Conservation (phyloP, 306 rosid species). For the Myrica gale region DNA sequence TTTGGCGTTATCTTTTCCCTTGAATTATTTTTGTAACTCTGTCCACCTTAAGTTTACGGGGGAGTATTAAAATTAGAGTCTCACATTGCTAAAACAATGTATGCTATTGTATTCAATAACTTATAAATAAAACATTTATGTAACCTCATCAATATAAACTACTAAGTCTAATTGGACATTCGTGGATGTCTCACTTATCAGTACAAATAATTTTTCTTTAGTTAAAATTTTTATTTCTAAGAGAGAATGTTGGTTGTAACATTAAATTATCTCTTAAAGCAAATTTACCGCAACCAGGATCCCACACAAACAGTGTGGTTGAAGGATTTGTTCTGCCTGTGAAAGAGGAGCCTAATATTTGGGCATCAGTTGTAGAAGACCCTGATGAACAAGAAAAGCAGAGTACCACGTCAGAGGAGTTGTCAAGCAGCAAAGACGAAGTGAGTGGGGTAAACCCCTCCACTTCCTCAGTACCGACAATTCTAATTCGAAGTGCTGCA, state of each 20-base stretch:
- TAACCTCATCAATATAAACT: too few species aligned
- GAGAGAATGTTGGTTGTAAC: slow-evolving; percentile 91
- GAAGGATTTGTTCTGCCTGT: slow-evolving; percentile 39
- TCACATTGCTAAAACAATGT: too few species aligned
- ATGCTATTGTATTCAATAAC: too few species aligned
- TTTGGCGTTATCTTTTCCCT: too few species aligned
- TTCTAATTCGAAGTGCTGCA: slow-evolving; percentile 78
- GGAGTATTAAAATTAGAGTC: too few species aligned
- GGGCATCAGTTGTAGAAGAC: slow-evolving; percentile 45
- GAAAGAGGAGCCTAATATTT: slow-evolving; percentile 43
- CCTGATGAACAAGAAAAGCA: slow-evolving; percentile 36
- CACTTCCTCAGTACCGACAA: slow-evolving; percentile 44
- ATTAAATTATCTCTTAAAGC: slow-evolving; percentile 90
- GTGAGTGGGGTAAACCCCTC: slow-evolving; percentile 33
- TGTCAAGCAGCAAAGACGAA: slow-evolving; percentile 33
- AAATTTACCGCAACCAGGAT: slow-evolving; percentile 34
- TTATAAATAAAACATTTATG: too few species aligned
- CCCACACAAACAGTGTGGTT: slow-evolving; percentile 28
- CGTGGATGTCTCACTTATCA: too few species aligned
- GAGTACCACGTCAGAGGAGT: slow-evolving; percentile 36
- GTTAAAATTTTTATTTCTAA: too few species aligned
- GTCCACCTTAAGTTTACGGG: too few species aligned
- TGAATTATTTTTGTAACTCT: too few species aligned
- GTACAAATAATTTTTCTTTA: too few species aligned
- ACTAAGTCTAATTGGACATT: too few species aligned